A percentile compares a stretch with the other conserved stretches of the same genome.
phyloP scores from a whole-genome alignment of 1,139 yeast species.

The Saccharomyces hybrid region DNA sequence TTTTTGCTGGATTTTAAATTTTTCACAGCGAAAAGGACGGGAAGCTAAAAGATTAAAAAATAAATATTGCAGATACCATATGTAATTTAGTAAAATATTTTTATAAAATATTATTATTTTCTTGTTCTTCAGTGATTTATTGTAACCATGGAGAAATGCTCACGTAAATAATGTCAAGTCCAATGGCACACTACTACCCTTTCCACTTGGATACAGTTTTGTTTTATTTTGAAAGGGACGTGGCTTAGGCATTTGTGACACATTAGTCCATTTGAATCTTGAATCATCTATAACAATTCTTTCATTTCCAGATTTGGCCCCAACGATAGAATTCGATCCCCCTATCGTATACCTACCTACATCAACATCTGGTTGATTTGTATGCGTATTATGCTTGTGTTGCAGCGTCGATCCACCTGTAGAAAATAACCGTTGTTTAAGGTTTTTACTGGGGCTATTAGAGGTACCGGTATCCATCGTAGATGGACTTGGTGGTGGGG shows the following conservation, averaged over 20 bases:
- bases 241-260: conserved; percentile 72
- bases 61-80: neutral
- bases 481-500: conserved; percentile 16
- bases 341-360: conserved; percentile 31
- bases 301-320: conserved; percentile 32
- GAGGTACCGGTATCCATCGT: conserved; percentile 11
- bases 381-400: conserved; percentile 15
- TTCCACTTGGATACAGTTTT: conserved; percentile 88
- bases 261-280: conserved; percentile 65
- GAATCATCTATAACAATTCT: conserved; percentile 59
- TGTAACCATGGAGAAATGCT: neutral
- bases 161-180: conserved; percentile 36
- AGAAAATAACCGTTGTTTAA: conserved; percentile 31
- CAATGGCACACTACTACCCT: conserved; percentile 90
- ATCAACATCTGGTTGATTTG: conserved; percentile 32
- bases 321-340: conserved; percentile 36
- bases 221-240: conserved; percentile 60
- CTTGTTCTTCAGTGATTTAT: neutral
- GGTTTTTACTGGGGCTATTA: conserved; percentile 18
- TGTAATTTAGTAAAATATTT: neutral
- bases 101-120: neutral
- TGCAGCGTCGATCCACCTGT: conserved; percentile 18
- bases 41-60: neutral
- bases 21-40: neutral
- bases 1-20: neutral